These are phyloP conservation scores for Globisporangium polare DNA, from an alignment of 352 stramenopile genomes.

Conservation along the genomic window DNA sequence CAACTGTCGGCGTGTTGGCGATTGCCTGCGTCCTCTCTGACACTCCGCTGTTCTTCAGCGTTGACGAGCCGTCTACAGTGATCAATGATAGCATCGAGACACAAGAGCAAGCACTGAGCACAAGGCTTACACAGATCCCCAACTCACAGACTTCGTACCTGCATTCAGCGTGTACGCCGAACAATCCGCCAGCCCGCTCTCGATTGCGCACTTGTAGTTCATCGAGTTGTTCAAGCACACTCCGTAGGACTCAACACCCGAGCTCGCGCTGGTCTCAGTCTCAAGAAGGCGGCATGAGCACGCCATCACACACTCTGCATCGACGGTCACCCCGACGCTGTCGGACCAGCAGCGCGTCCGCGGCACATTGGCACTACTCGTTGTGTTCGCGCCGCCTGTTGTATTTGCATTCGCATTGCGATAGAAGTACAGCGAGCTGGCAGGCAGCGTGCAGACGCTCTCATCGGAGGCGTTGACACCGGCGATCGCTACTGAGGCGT, in stretches of 20 bases:
- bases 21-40: not conserved
- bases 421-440: slow-evolving; percentile 22
- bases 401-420: not conserved
- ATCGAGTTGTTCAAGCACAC: slow-evolving; percentile 13
- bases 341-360: slow-evolving; percentile 8
- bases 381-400: not conserved
- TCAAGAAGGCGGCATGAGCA: slow-evolving; percentile 13
- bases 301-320: not conserved
- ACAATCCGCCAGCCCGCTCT: slow-evolving; percentile 6
- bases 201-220: slow-evolving; percentile 1
- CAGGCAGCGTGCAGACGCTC: slow-evolving; percentile 23
- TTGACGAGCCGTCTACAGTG: slow-evolving; percentile 14
- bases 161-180: slow-evolving; percentile 25
- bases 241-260: not conserved
- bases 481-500: not conserved
- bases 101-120: not conserved
- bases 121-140: not conserved
- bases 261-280: not conserved
- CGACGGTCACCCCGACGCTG: slow-evolving; percentile 8
- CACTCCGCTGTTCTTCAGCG: not conserved
- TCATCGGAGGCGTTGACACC: too few relatives aligned
- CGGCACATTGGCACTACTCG: not conserved
- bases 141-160: not conserved
- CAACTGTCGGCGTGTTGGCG: not conserved
- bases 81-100: too few relatives aligned